These are phyloP conservation scores for Annulohypoxylon truncatum DNA, from an alignment of 2,329 filamentous ascomycete genomes.

Conservation along the genomic window DNA sequence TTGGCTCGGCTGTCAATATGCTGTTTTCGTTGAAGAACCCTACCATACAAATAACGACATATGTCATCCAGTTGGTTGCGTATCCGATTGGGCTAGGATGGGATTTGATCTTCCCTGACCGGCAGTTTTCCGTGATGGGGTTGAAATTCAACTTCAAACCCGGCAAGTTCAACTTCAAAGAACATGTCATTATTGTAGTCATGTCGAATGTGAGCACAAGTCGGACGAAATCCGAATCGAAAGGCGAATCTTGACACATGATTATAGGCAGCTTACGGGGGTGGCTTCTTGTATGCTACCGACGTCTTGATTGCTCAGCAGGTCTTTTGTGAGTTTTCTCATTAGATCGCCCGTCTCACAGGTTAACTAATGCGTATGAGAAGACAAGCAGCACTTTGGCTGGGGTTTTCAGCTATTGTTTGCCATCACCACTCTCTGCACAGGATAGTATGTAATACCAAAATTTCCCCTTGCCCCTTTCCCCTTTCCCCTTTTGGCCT, in stretches of 20 bases:
- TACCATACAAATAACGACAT: conserved; percentile 63
- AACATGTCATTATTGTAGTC: conserved; percentile 61
- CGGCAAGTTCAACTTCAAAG: conserved; percentile 54
- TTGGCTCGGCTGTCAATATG: conserved; percentile 68
- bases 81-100: conserved; percentile 58
- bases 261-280: conserved; percentile 68
- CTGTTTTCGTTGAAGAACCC: conserved; percentile 63
- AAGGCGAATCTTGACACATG: conserved; percentile 21
- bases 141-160: conserved; percentile 55
- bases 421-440: conserved; percentile 69
- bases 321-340: conserved; percentile 58
- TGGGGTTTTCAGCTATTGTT: conserved; percentile 71
- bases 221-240: background rate
- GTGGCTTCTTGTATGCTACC: conserved; percentile 67
- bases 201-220: conserved; percentile 69
- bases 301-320: conserved; percentile 64
- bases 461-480: background rate
- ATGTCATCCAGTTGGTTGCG: conserved; percentile 66
- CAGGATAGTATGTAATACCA: conserved; percentile 60
- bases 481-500: background rate
- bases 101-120: conserved; percentile 52
- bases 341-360: background rate
- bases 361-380: conserved; percentile 8
- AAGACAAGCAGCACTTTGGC: conserved; percentile 64
- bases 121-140: conserved; percentile 50